Conservation (phyloP, 2,329 filamentous ascomycete species). For the Mariannaea sp. region DNA sequence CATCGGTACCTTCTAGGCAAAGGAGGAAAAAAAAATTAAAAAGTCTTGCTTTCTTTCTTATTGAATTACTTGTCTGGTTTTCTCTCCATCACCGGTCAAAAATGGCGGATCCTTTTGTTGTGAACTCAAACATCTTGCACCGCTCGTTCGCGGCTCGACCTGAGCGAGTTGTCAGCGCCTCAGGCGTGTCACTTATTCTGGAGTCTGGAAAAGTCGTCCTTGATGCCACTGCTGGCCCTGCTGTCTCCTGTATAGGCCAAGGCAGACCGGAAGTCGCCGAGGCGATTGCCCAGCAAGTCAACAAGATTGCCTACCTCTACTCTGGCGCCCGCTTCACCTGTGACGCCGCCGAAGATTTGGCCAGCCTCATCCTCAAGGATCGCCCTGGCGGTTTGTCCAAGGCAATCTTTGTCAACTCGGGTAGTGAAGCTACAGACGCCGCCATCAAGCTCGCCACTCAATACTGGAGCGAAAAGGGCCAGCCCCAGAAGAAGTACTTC, state of each 20-base stretch:
- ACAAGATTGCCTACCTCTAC: conserved; percentile 19
- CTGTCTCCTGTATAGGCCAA: conserved; percentile 5
- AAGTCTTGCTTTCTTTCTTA: too few relatives aligned
- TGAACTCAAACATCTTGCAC: conserved; percentile 6
- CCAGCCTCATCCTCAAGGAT: conserved; percentile 33
- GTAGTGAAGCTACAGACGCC: conserved; percentile 49
- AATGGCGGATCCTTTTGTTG: not conserved
- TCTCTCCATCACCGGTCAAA: too few relatives aligned
- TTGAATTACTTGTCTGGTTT: too few relatives aligned
- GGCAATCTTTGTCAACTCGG: conserved; percentile 34
- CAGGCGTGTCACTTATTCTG: conserved; percentile 1
- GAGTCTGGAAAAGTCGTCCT: conserved; percentile 1
- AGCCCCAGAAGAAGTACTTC: conserved; percentile 46
- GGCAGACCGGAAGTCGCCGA: conserved; percentile 4
- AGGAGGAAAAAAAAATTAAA: too few relatives aligned
- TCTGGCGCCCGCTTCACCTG: conserved; percentile 25
- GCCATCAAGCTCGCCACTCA: conserved; percentile 55
- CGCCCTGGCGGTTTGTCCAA: conserved; percentile 30
- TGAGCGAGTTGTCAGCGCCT: not conserved
- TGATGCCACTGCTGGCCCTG: conserved; percentile 5
- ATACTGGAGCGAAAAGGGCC: conserved; percentile 49
- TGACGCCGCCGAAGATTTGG: conserved; percentile 38
- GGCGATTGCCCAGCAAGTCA: conserved; percentile 10
- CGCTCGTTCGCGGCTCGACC: not conserved
- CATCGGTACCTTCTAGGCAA: too few relatives aligned